Percentiles rank a stretch among this genome's conserved stretches.
phyloP scores from a whole-genome alignment of 2,329 filamentous ascomycete species.

The Verruconis gallopava region DNA sequence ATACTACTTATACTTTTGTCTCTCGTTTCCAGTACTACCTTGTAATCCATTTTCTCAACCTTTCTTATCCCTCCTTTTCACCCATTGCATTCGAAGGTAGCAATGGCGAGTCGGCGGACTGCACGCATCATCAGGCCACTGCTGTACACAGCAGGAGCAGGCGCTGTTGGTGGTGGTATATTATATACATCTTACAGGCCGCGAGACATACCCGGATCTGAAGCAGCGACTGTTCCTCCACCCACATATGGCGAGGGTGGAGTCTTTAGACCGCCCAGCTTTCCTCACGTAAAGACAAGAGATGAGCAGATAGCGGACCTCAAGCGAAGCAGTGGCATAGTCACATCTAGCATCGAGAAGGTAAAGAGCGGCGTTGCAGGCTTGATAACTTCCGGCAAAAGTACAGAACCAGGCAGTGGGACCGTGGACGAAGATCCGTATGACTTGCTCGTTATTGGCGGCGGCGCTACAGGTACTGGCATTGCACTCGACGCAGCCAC shows the following conservation, averaged over 20 bases:
- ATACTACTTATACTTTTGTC: neutral
- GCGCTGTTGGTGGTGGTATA: conserved; percentile 39
- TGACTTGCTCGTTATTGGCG: conserved; percentile 67
- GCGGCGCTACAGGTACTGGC: conserved; percentile 65
- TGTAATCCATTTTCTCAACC: neutral
- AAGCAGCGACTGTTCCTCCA: conserved; percentile 55
- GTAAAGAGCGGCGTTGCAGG: conserved; percentile 30
- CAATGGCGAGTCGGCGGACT: conserved; percentile 7
- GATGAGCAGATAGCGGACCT: conserved; percentile 52
- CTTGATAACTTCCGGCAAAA: conserved; percentile 15
- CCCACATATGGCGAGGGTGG: conserved; percentile 57
- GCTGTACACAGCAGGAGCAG: conserved; percentile 45
- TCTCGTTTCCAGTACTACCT: neutral
- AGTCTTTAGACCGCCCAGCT: conserved; percentile 51
- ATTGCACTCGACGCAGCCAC: conserved; percentile 74
- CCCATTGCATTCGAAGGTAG: neutral
- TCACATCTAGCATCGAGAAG: conserved; percentile 15
- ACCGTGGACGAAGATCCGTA: conserved; percentile 43
- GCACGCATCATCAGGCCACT: conserved; percentile 31
- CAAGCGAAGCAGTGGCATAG: conserved; percentile 35
- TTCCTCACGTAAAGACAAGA: conserved; percentile 49
- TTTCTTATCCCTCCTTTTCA: neutral
- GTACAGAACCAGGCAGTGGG: conserved; percentile 16
- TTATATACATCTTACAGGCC: conserved; percentile 56
- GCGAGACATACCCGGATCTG: conserved; percentile 57